Percentiles rank a stretch among this genome's conserved stretches.
phyloP scores from a whole-genome alignment of 495 filamentous ascomycete species.

The Penicillium macrosclerotiorum region DNA sequence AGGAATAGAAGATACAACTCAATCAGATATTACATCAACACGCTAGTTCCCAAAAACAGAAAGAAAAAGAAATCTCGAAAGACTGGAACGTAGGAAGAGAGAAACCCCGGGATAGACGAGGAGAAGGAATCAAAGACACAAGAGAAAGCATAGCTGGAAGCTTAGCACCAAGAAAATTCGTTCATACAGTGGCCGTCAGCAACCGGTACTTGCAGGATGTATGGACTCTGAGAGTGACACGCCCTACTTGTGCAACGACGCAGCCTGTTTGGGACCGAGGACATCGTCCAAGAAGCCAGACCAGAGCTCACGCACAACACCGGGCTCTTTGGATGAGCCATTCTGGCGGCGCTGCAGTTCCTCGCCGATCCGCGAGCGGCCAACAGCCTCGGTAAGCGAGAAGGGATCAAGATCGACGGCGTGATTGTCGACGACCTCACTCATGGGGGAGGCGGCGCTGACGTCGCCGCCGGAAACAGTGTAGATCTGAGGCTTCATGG shows the following conservation, averaged over 20 bases:
- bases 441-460: slow-evolving; percentile 49
- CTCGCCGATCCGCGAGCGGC: slow-evolving; percentile 40
- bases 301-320: slow-evolving; percentile 51
- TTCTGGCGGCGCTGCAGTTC: slow-evolving; percentile 30
- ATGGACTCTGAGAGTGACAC: background rate
- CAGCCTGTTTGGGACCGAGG: slow-evolving; percentile 42
- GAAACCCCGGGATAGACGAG: background rate
- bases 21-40: slow-evolving; percentile 13
- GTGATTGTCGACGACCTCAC: slow-evolving; percentile 59
- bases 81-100: background rate
- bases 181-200: slow-evolving; percentile 2
- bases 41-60: slow-evolving; percentile 5
- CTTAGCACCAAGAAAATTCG: slow-evolving; percentile 13
- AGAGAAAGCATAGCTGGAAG: background rate
- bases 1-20: background rate
- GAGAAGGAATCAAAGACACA: slow-evolving; percentile 1
- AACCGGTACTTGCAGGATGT: slow-evolving; percentile 9
- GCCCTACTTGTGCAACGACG: slow-evolving; percentile 22
- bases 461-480: slow-evolving; percentile 54
- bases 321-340: slow-evolving; percentile 24
- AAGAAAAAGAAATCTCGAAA: background rate
- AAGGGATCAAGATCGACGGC: slow-evolving; percentile 57
- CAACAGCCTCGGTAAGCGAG: slow-evolving; percentile 52
- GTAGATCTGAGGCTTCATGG: slow-evolving; percentile 57
- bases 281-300: slow-evolving; percentile 59